Evolutionary conservation across 108 stramenopile species (phyloP).

Genomic region (Skeletonema grethae): DNA sequence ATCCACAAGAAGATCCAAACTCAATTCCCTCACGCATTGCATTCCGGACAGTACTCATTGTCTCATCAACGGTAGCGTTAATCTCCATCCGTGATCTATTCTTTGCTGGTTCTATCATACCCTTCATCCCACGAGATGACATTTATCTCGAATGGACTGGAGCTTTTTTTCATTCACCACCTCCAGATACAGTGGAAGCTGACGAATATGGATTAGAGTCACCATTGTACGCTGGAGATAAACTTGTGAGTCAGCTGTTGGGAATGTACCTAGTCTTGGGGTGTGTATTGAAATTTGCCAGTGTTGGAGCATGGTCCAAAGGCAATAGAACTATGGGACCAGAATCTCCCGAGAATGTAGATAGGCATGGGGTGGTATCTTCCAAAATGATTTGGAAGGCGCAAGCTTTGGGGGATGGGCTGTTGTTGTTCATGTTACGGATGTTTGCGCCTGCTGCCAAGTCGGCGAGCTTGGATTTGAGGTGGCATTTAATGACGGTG

Average conservation of each 20-base stretch:
- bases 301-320: conserved; percentile 53
- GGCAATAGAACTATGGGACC: conserved; percentile 25
- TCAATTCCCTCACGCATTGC: conserved; percentile 75
- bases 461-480: conserved; percentile 81
- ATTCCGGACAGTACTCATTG: conserved; percentile 67
- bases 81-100: conserved; percentile 78
- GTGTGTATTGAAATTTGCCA: conserved; percentile 69
- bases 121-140: conserved; percentile 84
- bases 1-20: conserved; percentile 47
- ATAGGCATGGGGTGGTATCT: conserved; percentile 70
- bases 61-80: conserved; percentile 56
- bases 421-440: conserved; percentile 70
- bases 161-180: conserved; percentile 85
- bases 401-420: conserved; percentile 59
- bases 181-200: conserved; percentile 72
- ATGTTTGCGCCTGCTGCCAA: conserved; percentile 72
- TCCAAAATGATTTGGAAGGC: conserved; percentile 82
- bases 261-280: conserved; percentile 66
- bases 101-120: conserved; percentile 71
- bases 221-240: conserved; percentile 76
- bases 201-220: conserved; percentile 73
- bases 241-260: conserved; percentile 71
- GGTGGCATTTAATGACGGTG: conserved; percentile 86
- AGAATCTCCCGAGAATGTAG: conserved; percentile 57
- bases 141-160: conserved; percentile 90